These are phyloP conservation scores for Closterium sp. DNA, from an alignment of 139 green algal genomes.

Conservation along the genomic window DNA sequence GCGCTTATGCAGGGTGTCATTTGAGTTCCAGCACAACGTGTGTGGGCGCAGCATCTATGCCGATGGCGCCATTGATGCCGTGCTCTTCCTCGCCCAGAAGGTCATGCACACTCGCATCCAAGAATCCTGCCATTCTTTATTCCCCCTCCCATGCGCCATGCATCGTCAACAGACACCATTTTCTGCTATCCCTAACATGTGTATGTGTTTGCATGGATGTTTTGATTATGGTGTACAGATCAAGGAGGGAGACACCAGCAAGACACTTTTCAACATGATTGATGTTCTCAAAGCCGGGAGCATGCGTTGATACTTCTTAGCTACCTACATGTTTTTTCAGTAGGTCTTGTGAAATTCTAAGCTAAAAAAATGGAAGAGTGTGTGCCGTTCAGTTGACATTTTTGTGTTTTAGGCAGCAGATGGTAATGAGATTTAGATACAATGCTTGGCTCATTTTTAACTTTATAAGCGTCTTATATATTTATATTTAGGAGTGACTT, in stretches of 20 bases:
- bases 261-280: conserved; percentile 97
- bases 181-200: too few relatives aligned
- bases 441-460: too few relatives aligned
- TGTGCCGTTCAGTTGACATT: too few relatives aligned
- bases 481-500: too few relatives aligned
- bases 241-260: conserved; percentile 43
- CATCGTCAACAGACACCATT: not conserved
- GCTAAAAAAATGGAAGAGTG: too few relatives aligned
- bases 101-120: not conserved
- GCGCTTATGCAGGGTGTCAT: conserved; percentile 62
- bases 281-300: conserved; percentile 87
- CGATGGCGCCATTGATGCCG: conserved; percentile 94
- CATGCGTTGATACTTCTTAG: conserved; percentile 68
- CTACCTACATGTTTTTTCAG: not conserved
- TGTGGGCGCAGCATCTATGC: conserved; percentile 88
- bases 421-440: too few relatives aligned
- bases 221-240: conserved; percentile 56
- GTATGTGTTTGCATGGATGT: not conserved
- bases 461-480: too few relatives aligned
- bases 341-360: too few relatives aligned
- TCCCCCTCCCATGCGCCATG: not conserved
- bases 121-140: not conserved
- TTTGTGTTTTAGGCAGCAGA: too few relatives aligned
- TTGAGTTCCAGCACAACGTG: conserved; percentile 99
- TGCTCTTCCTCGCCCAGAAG: conserved; percentile 74